These are phyloP conservation scores for Primulina huaijiensis DNA, from an alignment of 257 asterid genomes.

Conservation along the genomic window DNA sequence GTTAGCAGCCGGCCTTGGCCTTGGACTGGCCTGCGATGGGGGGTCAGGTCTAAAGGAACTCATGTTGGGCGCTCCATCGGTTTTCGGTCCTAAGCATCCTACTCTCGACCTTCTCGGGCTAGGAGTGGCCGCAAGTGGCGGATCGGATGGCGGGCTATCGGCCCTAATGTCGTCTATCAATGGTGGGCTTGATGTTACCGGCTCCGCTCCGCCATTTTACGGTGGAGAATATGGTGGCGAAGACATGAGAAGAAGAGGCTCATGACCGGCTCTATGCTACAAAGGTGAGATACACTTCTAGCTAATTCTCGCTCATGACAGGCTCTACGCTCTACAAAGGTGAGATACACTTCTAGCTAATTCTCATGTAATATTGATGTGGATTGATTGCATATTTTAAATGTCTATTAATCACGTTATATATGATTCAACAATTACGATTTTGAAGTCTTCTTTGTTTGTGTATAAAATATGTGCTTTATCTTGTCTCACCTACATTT, in stretches of 20 bases:
- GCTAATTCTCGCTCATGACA: conserved; percentile 38
- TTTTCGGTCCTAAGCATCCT: conserved; percentile 72
- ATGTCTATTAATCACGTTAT: neutral
- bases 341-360: neutral
- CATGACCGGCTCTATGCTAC: conserved; percentile 20
- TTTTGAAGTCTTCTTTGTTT: too few relatives aligned
- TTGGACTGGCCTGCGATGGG: conserved; percentile 57
- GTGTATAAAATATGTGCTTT: neutral
- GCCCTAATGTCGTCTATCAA: conserved; percentile 68
- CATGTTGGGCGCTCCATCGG: conserved; percentile 79
- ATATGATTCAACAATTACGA: neutral
- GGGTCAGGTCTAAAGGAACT: conserved; percentile 73
- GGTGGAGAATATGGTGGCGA: conserved; percentile 44
- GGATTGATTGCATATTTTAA: neutral
- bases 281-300: neutral
- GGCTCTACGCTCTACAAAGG: neutral
- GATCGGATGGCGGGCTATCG: conserved; percentile 54
- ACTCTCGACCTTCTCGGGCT: conserved; percentile 87
- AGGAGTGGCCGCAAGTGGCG: conserved; percentile 77
- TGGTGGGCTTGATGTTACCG: conserved; percentile 47
- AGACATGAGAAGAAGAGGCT: conserved; percentile 47
- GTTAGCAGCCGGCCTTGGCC: conserved; percentile 53
- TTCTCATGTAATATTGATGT: neutral
- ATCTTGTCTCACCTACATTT: conserved; percentile 4
- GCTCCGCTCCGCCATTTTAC: conserved; percentile 43